A percentile compares a stretch with the other conserved stretches of the same genome.
phyloP scores from a whole-genome alignment of 1,284 basidiomycete genomes.

The Cutaneotrichosporon dermatis region DNA sequence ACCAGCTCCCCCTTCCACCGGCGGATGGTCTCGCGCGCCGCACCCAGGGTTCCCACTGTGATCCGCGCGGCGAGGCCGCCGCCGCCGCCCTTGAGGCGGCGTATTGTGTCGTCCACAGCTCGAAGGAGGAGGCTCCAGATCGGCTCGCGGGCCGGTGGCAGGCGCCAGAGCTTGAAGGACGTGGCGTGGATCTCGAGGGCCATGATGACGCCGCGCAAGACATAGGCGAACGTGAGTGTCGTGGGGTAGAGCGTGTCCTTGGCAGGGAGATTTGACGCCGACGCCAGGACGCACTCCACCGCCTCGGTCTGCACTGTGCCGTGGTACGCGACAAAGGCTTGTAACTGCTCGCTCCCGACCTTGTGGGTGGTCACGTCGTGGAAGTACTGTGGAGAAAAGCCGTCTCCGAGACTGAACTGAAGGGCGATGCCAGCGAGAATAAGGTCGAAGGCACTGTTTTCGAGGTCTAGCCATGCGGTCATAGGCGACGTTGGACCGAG shows the following conservation, averaged over 20 bases:
- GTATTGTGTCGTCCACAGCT: not conserved
- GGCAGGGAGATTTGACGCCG: constrained; percentile 2
- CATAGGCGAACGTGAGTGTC: constrained; percentile 2
- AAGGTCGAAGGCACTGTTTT: constrained; percentile 1
- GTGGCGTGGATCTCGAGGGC: constrained; percentile 7
- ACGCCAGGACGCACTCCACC: not conserved
- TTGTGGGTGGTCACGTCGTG: not conserved
- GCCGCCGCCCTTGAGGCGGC: constrained; percentile 29
- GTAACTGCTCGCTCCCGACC: not conserved
- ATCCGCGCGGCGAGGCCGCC: not conserved
- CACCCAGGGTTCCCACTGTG: not conserved
- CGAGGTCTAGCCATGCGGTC: constrained; percentile 6
- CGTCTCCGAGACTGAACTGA: not conserved
- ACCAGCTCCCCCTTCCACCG: not conserved
- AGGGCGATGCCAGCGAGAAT: constrained; percentile 1
- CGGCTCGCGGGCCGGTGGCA: constrained; percentile 2
- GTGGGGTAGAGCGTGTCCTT: constrained; percentile 3
- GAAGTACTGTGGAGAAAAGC: constrained; percentile 6
- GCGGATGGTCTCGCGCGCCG: not conserved
- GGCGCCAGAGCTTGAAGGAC: constrained; percentile 8
- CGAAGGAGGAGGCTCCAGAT: constrained; percentile 2
- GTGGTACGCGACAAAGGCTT: constrained; percentile 5
- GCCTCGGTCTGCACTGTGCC: not conserved
- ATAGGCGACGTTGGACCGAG: not conserved
- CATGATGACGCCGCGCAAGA: not conserved